Percentiles rank a stretch among this genome's conserved stretches.
Evolutionary conservation across 805 yeast species (phyloP).

Genomic region (Candida manassasensis): DNA sequence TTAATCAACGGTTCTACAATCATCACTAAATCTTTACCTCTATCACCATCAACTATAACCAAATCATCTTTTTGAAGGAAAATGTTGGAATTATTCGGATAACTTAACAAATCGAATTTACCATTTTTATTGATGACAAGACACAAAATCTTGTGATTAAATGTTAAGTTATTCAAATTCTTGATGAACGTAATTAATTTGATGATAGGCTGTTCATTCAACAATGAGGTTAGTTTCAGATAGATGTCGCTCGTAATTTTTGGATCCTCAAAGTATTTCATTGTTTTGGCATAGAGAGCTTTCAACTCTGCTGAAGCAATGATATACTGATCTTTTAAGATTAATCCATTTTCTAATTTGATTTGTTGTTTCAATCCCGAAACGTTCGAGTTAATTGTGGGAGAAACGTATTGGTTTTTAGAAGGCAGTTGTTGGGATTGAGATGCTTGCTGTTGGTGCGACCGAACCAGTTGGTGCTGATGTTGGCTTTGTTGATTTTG

Average conservation of each 20-base stretch:
- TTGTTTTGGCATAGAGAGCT: constrained; percentile 42
- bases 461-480: constrained; percentile 2
- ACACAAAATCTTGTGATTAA: constrained; percentile 37
- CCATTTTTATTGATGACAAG: constrained; percentile 59
- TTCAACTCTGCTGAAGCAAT: constrained; percentile 57
- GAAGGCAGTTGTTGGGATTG: constrained; percentile 9
- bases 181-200: constrained; percentile 35
- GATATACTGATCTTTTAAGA: constrained; percentile 51
- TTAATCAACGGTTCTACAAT: constrained; percentile 61
- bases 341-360: constrained; percentile 58
- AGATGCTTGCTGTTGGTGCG: constrained; percentile 11
- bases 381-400: constrained; percentile 5
- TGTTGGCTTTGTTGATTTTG: constrained; percentile 9
- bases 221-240: constrained; percentile 21
- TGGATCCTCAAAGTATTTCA: constrained; percentile 47
- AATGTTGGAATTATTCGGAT: constrained; percentile 61
- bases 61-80: constrained; percentile 56
- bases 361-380: constrained; percentile 14
- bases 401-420: constrained; percentile 4
- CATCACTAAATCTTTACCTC: constrained; percentile 77
- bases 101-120: constrained; percentile 64
- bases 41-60: constrained; percentile 77
- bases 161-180: constrained; percentile 37
- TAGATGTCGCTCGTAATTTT: constrained; percentile 23
- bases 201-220: constrained; percentile 22